These are phyloP conservation scores for Hemileccinum hortonii DNA, from an alignment of 1,284 basidiomycete genomes.

Conservation along the genomic window DNA sequence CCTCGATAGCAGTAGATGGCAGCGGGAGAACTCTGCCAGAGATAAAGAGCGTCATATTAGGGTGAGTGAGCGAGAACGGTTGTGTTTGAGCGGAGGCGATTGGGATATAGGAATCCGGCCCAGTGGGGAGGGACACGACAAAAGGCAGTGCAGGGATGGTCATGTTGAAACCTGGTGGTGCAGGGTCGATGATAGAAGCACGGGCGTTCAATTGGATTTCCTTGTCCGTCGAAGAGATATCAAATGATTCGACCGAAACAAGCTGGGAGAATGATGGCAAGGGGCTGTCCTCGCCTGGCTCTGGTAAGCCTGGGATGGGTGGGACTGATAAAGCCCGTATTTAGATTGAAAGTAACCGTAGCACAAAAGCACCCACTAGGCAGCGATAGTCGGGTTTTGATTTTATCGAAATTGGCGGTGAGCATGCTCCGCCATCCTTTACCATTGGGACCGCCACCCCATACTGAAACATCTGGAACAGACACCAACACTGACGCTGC, in stretches of 20 bases:
- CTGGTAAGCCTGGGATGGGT: slow-evolving; percentile 60
- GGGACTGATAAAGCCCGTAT: slow-evolving; percentile 48
- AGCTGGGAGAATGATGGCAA: slow-evolving; percentile 59
- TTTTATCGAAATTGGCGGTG: slow-evolving; percentile 41
- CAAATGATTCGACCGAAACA: slow-evolving; percentile 58
- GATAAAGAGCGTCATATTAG: slow-evolving; percentile 62
- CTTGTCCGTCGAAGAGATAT: slow-evolving; percentile 46
- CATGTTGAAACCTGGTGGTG: slow-evolving; percentile 47
- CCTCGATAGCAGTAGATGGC: slow-evolving; percentile 40
- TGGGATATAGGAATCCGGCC: slow-evolving; percentile 34
- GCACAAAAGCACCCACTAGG: slow-evolving; percentile 46
- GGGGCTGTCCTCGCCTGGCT: slow-evolving; percentile 49
- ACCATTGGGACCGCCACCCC: slow-evolving; percentile 49
- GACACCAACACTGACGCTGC: slow-evolving; percentile 44
- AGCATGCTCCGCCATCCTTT: slow-evolving; percentile 53
- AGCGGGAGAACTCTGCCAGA: slow-evolving; percentile 62
- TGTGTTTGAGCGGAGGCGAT: slow-evolving; percentile 54
- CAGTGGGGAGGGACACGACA: slow-evolving; percentile 46
- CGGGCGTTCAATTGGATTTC: slow-evolving; percentile 49
- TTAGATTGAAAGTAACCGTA: slow-evolving; percentile 2
- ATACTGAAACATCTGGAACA: slow-evolving; percentile 44
- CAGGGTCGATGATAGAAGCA: slow-evolving; percentile 61
- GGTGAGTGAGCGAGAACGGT: slow-evolving; percentile 60
- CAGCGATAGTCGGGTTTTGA: slow-evolving; percentile 47
- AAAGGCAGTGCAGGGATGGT: slow-evolving; percentile 60